These are phyloP conservation scores for Backusella tuberculispora DNA, from an alignment of 192 early-diverging fungal genomes.

Conservation along the genomic window DNA sequence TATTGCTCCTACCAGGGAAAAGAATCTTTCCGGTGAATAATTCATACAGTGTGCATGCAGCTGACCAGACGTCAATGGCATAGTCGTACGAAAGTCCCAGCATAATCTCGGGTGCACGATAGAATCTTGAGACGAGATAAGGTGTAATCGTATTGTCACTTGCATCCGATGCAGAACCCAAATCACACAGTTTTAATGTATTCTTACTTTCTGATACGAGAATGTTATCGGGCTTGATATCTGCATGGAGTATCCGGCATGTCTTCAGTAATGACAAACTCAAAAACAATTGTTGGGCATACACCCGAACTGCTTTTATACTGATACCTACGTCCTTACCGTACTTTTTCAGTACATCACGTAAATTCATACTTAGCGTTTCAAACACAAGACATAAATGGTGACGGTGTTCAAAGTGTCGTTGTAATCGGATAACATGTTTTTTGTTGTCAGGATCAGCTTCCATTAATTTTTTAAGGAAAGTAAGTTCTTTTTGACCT, in stretches of 20 bases:
- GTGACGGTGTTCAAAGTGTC: constrained; percentile 88
- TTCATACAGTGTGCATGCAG: constrained; percentile 94
- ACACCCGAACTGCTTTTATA: constrained; percentile 90
- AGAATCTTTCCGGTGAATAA: constrained; percentile 94
- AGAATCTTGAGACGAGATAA: constrained; percentile 94
- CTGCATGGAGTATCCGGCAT: constrained; percentile 88
- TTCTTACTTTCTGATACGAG: constrained; percentile 84
- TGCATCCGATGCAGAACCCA: constrained; percentile 90
- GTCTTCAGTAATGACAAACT: constrained; percentile 82
- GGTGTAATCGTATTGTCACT: constrained; percentile 93
- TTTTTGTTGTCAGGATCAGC: constrained; percentile 89
- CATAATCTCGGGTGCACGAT: constrained; percentile 97
- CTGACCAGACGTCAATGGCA: constrained; percentile 94
- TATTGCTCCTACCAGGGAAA: constrained; percentile 92
- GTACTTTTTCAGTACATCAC: constrained; percentile 93
- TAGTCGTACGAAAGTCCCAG: constrained; percentile 87
- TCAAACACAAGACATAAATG: constrained; percentile 97
- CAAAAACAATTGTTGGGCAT: constrained; percentile 89
- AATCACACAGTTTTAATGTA: constrained; percentile 88
- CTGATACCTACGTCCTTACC: constrained; percentile 93
- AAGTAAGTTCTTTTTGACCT: constrained; percentile 85
- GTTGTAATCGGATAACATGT: constrained; percentile 82
- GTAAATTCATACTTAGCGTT: constrained; percentile 88
- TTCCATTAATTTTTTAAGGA: constrained; percentile 83
- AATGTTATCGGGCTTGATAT: constrained; percentile 99